phyloP scores from a whole-genome alignment of 2,329 filamentous ascomycete genomes.

The Talaromyces funiculosus region DNA sequence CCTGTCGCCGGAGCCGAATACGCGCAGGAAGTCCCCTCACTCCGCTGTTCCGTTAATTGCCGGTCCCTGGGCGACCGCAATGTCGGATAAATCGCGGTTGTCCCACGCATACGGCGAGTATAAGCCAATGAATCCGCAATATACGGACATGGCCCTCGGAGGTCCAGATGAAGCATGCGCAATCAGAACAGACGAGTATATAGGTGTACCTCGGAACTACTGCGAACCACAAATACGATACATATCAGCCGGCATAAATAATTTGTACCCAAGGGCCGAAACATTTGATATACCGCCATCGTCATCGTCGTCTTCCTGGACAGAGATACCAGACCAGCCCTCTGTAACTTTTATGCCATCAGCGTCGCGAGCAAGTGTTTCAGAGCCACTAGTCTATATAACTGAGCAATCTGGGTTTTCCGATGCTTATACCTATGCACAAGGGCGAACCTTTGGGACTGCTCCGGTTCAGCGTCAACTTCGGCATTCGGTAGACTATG shows the following conservation, averaged over 20 bases:
- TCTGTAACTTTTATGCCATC: neutral
- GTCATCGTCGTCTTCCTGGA: neutral
- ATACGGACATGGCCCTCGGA: neutral
- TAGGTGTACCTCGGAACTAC: neutral
- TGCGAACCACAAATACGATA: neutral
- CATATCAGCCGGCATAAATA: neutral
- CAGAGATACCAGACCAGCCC: neutral
- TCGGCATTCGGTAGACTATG: neutral
- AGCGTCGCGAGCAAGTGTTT: neutral
- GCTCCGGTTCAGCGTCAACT: neutral
- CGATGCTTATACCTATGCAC: neutral
- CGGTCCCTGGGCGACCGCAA: constrained; percentile 24
- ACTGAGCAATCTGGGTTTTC: neutral
- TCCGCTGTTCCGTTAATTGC: constrained; percentile 19
- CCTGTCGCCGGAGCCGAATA: constrained; percentile 12
- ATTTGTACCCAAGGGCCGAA: neutral
- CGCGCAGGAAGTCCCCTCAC: constrained; percentile 2
- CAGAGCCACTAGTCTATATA: neutral
- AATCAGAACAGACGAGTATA: neutral
- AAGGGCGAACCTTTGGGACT: neutral
- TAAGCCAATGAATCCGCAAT: neutral
- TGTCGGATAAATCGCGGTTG: constrained; percentile 3
- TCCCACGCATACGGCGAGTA: neutral
- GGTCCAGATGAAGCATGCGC: neutral
- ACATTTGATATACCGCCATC: neutral